These are phyloP conservation scores for Fraxinus nigra DNA, from an alignment of 305 asterid genomes.

Conservation along the genomic window DNA sequence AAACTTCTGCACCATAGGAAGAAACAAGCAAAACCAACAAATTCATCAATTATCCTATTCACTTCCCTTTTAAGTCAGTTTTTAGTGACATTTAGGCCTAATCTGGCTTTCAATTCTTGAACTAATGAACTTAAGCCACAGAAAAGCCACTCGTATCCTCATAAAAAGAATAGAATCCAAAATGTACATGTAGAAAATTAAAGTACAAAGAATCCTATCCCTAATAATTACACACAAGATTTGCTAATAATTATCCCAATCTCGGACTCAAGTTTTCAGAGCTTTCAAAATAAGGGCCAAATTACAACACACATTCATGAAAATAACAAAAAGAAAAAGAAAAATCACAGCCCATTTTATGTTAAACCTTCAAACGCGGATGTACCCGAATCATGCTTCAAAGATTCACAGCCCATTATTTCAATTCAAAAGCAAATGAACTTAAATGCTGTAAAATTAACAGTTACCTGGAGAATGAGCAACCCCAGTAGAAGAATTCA, in stretches of 20 bases:
- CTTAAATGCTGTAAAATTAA: slow-evolving; percentile 4
- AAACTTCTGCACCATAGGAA: slow-evolving; percentile 32
- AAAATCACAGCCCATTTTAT: not conserved
- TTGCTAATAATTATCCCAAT: slow-evolving; percentile 19
- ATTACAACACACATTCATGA: not conserved
- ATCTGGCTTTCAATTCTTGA: not conserved
- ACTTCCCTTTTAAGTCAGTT: not conserved
- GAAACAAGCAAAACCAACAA: not conserved
- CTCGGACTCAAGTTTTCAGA: not conserved
- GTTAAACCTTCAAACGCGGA: not conserved
- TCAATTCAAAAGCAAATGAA: not conserved
- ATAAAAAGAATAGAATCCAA: not conserved
- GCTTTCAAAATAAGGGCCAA: not conserved
- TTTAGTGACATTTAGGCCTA: not conserved
- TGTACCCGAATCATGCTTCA: not conserved
- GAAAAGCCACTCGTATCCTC: not conserved
- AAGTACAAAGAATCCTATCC: not conserved
- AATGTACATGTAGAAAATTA: not conserved
- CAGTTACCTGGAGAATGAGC: slow-evolving; percentile 74
- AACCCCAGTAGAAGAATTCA: slow-evolving; percentile 46
- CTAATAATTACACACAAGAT: slow-evolving; percentile 10
- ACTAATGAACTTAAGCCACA: not conserved
- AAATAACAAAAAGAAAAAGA: not conserved
- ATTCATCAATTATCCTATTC: not conserved
- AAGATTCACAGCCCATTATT: not conserved